A percentile compares a stretch with the other conserved stretches of the same genome.
phyloP scores from a whole-genome alignment of 2,329 filamentous ascomycete species.

The Claviceps quebecensis region DNA sequence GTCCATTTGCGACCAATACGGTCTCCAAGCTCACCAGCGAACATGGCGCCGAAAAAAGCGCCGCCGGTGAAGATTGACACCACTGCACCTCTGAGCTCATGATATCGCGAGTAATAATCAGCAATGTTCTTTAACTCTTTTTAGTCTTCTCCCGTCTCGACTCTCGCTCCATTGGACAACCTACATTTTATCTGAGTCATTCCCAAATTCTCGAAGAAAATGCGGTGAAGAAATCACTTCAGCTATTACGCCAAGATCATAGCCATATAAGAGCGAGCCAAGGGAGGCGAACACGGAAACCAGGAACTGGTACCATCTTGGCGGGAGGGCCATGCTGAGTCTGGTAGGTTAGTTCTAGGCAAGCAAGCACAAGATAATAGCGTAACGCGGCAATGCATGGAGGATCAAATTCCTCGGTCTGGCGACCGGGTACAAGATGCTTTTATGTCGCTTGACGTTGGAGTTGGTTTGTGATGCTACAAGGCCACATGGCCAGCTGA shows the following conservation, averaged over 20 bases:
- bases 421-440: not conserved
- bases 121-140: not conserved
- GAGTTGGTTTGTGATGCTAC: not conserved
- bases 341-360: not conserved
- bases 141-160: not conserved
- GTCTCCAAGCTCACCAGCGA: not conserved
- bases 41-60: not conserved
- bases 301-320: not conserved
- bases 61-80: not conserved
- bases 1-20: not conserved
- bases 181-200: not conserved
- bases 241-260: not conserved
- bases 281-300: not conserved
- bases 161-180: not conserved
- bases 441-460: not conserved
- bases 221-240: not conserved
- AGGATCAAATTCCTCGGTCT: no score
- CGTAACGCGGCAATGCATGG: no score
- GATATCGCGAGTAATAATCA: not conserved
- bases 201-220: not conserved
- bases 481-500: not conserved
- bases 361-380: not conserved
- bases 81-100: not conserved
- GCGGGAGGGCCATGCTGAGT: not conserved
- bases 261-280: not conserved